Conservation (phyloP, 805 yeast genomes). For the Hanseniaspora mollemarum region DNA sequence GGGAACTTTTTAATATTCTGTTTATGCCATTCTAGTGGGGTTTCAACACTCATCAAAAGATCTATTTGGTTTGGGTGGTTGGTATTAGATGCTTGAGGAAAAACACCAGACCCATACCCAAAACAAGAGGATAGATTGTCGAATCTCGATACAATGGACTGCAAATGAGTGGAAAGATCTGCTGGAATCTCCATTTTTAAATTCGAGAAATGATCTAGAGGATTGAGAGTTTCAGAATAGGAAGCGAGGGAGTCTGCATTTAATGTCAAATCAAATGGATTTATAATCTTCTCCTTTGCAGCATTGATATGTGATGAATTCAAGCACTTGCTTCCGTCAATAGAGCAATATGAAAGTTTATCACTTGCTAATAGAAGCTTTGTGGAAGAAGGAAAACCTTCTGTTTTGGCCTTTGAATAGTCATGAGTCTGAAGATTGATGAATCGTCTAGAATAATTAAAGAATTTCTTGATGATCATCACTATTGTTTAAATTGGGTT, state of each 20-base stretch:
- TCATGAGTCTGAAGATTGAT: too few relatives aligned
- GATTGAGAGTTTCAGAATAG: not conserved
- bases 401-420: too few relatives aligned
- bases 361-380: not conserved
- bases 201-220: not conserved
- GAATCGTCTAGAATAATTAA: not conserved
- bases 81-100: slow-evolving; percentile 7
- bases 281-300: not conserved
- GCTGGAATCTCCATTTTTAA: slow-evolving; percentile 1
- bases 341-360: not conserved
- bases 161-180: slow-evolving; percentile 2
- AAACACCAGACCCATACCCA: slow-evolving; percentile 15
- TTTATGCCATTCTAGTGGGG: slow-evolving; percentile 66
- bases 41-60: slow-evolving; percentile 67
- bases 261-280: not conserved
- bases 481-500: not conserved
- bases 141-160: not conserved
- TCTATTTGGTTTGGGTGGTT: slow-evolving; percentile 53
- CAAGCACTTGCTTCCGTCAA: not conserved
- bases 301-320: not conserved
- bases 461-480: not conserved
- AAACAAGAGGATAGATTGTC: slow-evolving; percentile 3
- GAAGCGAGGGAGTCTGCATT: not conserved
- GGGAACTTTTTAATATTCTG: slow-evolving; percentile 56
- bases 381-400: too few relatives aligned